phyloP scores from a whole-genome alignment of 73 alveolate genomes.

The Paramecium octaurelia region DNA sequence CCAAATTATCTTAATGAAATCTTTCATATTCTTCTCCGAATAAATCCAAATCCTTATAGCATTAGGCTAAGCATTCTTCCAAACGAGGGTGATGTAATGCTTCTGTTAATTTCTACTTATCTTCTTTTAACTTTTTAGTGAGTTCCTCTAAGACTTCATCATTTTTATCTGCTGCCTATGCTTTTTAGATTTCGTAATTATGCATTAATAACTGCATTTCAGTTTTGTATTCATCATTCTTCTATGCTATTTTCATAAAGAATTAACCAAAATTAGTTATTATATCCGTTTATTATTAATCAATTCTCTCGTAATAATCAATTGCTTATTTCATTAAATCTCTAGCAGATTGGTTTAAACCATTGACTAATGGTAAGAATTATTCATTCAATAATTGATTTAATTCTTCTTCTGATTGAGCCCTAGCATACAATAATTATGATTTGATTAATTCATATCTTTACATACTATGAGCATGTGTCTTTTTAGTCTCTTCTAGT shows the following conservation, averaged over 20 bases:
- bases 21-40: constrained; percentile 51
- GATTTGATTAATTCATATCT: background rate
- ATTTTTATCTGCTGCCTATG: constrained; percentile 60
- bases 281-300: constrained; percentile 31
- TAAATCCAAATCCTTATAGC: constrained; percentile 30
- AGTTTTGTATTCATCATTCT: constrained; percentile 61
- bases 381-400: constrained; percentile 9
- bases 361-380: constrained; percentile 12
- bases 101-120: constrained; percentile 17
- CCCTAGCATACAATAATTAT: constrained; percentile 34
- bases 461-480: background rate
- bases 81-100: constrained; percentile 60
- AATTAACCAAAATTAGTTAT: constrained; percentile 33
- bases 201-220: constrained; percentile 6
- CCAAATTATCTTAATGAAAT: constrained; percentile 37
- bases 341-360: background rate
- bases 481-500: constrained; percentile 32
- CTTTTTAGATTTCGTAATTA: constrained; percentile 51
- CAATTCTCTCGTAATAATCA: constrained; percentile 44
- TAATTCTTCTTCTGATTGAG: constrained; percentile 49
- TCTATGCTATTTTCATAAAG: constrained; percentile 41
- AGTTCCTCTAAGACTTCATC: constrained; percentile 50
- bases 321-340: constrained; percentile 52
- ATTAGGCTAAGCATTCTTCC: constrained; percentile 26
- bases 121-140: background rate